Percentiles rank a stretch among this genome's conserved stretches.
Evolutionary conservation across 1,284 basidiomycete species (phyloP).

Genomic region (Ceratorhiza oryzae-sativae): DNA sequence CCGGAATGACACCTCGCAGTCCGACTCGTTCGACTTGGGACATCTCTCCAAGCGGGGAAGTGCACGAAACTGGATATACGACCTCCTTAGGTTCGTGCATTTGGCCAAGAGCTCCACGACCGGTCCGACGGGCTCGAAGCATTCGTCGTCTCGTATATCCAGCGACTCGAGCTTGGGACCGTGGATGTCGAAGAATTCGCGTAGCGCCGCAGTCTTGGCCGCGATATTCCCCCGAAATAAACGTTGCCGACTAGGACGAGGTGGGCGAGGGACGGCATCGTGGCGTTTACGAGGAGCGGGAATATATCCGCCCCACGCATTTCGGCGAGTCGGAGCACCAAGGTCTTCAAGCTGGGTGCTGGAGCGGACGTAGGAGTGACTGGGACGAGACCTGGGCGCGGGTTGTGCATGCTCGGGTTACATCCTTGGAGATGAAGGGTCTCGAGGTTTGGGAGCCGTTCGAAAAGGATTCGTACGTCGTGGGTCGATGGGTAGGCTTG

Average conservation of each 20-base stretch:
- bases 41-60: conserved; percentile 29
- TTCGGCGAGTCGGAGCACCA: conserved; percentile 25
- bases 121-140: conserved; percentile 25
- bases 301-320: conserved; percentile 29
- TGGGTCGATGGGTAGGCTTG: conserved; percentile 28
- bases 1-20: conserved; percentile 10
- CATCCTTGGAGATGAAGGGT: conserved; percentile 30
- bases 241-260: conserved; percentile 20
- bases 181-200: conserved; percentile 33
- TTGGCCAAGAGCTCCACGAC: conserved; percentile 21
- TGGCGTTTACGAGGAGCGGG: conserved; percentile 13
- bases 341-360: background rate
- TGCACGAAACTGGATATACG: conserved; percentile 24
- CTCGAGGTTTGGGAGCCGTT: conserved; percentile 19
- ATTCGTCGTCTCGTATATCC: conserved; percentile 25
- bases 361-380: conserved; percentile 7
- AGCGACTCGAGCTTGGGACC: conserved; percentile 24
- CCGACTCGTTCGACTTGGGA: conserved; percentile 19
- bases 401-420: conserved; percentile 4
- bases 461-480: conserved; percentile 17
- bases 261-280: conserved; percentile 13
- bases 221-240: conserved; percentile 36
- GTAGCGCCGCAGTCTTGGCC: conserved; percentile 17
- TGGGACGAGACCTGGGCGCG: background rate
- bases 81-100: conserved; percentile 14